Conservation (phyloP, 2,329 filamentous ascomycete genomes). For the Exophiala oligosperma region DNA sequence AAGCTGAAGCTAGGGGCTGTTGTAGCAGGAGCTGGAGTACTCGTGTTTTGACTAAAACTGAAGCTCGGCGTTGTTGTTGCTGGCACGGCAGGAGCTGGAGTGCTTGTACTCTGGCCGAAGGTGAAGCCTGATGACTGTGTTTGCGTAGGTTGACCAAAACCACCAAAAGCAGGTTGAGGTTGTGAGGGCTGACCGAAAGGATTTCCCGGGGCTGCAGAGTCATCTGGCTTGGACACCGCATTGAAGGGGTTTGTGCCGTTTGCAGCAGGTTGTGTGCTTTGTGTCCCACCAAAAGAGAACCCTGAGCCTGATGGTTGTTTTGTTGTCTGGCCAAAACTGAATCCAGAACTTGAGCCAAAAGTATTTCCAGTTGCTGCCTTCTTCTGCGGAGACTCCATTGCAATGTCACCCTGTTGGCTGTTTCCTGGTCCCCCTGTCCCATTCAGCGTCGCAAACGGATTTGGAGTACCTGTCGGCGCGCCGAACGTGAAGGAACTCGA, state of each 20-base stretch:
- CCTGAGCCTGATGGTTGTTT: constrained; percentile 13
- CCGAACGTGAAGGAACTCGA: constrained; percentile 27
- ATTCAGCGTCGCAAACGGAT: constrained; percentile 27
- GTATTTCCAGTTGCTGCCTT: constrained; percentile 14
- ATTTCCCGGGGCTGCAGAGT: constrained; percentile 9
- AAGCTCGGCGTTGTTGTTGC: neutral
- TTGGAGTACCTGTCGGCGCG: constrained; percentile 15
- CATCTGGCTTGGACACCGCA: constrained; percentile 6
- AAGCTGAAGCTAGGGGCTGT: constrained; percentile 9
- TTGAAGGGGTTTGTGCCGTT: constrained; percentile 18
- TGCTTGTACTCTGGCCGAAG: constrained; percentile 11
- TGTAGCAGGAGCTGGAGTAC: constrained; percentile 1
- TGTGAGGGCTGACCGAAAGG: constrained; percentile 21
- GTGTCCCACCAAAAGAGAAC: constrained; percentile 12
- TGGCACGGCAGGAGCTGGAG: constrained; percentile 1
- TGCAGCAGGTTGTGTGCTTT: constrained; percentile 5
- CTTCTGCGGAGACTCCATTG: constrained; percentile 29
- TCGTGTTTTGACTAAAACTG: constrained; percentile 10
- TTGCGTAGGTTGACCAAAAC: constrained; percentile 17
- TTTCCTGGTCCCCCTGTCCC: constrained; percentile 11
- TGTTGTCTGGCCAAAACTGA: constrained; percentile 24
- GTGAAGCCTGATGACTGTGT: constrained; percentile 15
- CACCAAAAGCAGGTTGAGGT: constrained; percentile 20
- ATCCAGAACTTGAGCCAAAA: constrained; percentile 19
- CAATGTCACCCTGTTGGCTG: constrained; percentile 17